A percentile compares a stretch with the other conserved stretches of the same genome.
Evolutionary conservation across 1,284 basidiomycete genomes (phyloP).

Genomic region (Cerrena zonata): DNA sequence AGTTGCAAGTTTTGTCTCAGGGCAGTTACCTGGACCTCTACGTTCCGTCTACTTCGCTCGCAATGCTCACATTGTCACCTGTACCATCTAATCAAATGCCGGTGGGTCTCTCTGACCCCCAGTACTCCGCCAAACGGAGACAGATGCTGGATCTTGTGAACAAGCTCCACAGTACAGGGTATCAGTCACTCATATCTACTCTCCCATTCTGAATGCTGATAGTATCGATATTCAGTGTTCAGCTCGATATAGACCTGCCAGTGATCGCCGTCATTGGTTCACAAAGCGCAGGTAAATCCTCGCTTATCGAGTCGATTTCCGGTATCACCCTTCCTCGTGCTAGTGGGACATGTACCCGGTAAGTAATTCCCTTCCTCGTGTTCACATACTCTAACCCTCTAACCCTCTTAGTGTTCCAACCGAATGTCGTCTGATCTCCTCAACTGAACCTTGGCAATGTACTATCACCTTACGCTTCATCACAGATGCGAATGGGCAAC

Average conservation of each 20-base stretch:
- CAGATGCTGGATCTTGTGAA: slow-evolving; percentile 5
- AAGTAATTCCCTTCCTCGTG: not conserved
- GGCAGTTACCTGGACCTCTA: too few species aligned
- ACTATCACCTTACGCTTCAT: slow-evolving; percentile 29
- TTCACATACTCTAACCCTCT: not conserved
- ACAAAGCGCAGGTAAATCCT: slow-evolving; percentile 57
- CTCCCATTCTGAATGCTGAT: not conserved
- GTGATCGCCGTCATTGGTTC: slow-evolving; percentile 61
- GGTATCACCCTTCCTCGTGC: slow-evolving; percentile 62
- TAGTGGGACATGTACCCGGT: slow-evolving; percentile 60
- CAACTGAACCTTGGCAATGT: slow-evolving; percentile 39
- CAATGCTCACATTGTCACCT: not conserved
- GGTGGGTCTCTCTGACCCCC: slow-evolving; percentile 2
- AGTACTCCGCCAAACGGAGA: not conserved
- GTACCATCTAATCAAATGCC: not conserved
- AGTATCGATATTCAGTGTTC: slow-evolving; percentile 38
- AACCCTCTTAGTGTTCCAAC: slow-evolving; percentile 50
- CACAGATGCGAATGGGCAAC: slow-evolving; percentile 38
- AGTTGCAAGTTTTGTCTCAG: too few species aligned
- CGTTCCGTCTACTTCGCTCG: too few species aligned
- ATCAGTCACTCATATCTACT: not conserved
- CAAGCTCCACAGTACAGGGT: slow-evolving; percentile 4
- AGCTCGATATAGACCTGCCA: slow-evolving; percentile 58
- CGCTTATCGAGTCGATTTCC: slow-evolving; percentile 65
- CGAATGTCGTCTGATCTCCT: slow-evolving; percentile 52